Base-by-base conservation (phyloP, 805 yeast species). In the Yamadazyma takamatsuzukensis region DNA sequence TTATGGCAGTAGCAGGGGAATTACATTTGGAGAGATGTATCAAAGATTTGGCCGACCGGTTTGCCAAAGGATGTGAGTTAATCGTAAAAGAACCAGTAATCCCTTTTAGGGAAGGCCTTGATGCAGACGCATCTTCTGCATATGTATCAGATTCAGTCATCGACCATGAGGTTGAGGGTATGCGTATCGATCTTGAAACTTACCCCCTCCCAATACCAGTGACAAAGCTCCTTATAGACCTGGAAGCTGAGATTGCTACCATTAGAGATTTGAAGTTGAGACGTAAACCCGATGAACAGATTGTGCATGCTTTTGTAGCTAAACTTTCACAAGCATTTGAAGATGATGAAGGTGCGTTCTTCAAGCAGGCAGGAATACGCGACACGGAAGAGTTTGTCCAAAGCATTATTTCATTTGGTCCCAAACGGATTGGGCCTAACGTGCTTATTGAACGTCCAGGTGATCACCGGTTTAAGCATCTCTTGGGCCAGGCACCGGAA, bases 1-100 rank as follows among this genome's bases (percentile, higher is more conserved):
- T 93, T 43, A 66, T 93, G 46, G 86, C 95, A 27, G 89, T 95
- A 7, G 96, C 98, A 7, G 99, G 99, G 30, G 98, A 93, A 58
- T 68, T 93, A 41, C 99, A 93, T 64, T 67, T 93, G 25, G 99
- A 93, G 51, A 74, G 98, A 51, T 93, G 98, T 58, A 57, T 93
- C 44, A 88, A 87, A 50, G 99, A 93, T 60, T 63, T 93, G 49
- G 78, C 74, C 34, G 96, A 86, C 48, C 69, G 97, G 45, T 93
- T 88, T 70, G 97, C 97, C 0, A 61, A 59, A 32, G 88, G 89
- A 9, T 76, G 88, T 45, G 96, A 87, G 31, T 79, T 93, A 8
- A 76, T 83, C 3, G 76, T 80, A 19, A 90, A 96, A 17, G 84
- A 86, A 48, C 97, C 98, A 0, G 90, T 84, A 15, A 94, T 93